These are phyloP conservation scores for Lanmaoa pseudosensibilis DNA, from an alignment of 768 basidiomycete genomes.

Conservation along the genomic window DNA sequence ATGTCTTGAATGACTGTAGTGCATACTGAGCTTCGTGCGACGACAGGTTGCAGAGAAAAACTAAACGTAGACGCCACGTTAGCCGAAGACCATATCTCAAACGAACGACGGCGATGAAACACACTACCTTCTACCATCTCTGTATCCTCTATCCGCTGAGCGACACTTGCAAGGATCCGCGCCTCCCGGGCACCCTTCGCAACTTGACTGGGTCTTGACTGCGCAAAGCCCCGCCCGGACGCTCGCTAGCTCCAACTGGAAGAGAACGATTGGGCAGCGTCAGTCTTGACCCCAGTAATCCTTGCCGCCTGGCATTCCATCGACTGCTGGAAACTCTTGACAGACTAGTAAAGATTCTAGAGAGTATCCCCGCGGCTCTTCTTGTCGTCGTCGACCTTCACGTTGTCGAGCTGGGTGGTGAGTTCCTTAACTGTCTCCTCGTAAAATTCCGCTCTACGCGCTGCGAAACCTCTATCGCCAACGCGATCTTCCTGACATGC, in stretches of 20 bases:
- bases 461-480: slow-evolving; percentile 1
- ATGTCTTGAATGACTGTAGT: neutral
- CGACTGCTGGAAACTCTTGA: neutral
- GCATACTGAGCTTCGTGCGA: neutral
- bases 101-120: neutral
- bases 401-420: neutral
- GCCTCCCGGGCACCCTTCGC: neutral
- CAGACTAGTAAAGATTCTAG: neutral
- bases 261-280: slow-evolving; percentile 9
- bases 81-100: neutral
- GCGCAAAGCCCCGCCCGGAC: slow-evolving; percentile 3
- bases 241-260: slow-evolving; percentile 3
- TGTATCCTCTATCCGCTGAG: neutral
- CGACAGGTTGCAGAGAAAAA: neutral
- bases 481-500: slow-evolving; percentile 14
- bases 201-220: slow-evolving; percentile 5
- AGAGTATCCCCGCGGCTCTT: slow-evolving; percentile 1
- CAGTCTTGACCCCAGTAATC: slow-evolving; percentile 8
- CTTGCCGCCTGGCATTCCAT: slow-evolving; percentile 8
- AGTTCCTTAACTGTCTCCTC: slow-evolving; percentile 12
- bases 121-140: slow-evolving; percentile 7
- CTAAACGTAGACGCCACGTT: neutral
- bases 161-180: neutral
- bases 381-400: no score
- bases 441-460: neutral